A percentile compares a stretch with the other conserved stretches of the same genome.
phyloP scores from a whole-genome alignment of 148 eudicot genomes.

The Camellia japonica region DNA sequence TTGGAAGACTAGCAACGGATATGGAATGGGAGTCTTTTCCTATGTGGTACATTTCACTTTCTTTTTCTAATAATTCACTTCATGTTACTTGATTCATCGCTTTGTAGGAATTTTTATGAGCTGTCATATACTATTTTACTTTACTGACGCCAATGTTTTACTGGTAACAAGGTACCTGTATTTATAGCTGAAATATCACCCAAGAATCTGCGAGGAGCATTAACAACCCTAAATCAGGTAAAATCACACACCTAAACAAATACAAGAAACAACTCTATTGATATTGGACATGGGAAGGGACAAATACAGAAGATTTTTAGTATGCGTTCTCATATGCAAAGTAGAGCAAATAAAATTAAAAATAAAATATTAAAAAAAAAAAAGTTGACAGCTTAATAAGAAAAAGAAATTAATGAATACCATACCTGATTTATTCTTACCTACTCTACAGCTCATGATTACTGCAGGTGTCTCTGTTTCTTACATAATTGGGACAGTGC shows the following conservation, averaged over 20 bases:
- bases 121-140: no score
- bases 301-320: no score
- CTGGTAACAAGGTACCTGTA: constrained; percentile 63
- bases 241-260: background rate
- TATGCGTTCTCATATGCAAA: no score
- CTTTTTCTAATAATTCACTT: background rate
- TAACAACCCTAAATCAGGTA: constrained; percentile 88
- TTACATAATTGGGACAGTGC: constrained; percentile 67
- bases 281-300: no score
- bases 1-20: constrained; percentile 95
- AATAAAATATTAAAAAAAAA: no score
- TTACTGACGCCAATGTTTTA: background rate
- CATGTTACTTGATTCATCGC: no score
- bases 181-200: constrained; percentile 96
- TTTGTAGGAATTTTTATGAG: no score
- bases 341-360: no score
- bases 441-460: constrained; percentile 68
- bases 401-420: background rate
- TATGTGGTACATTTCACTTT: constrained; percentile 57
- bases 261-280: background rate
- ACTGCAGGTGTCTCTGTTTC: constrained; percentile 72
- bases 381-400: no score
- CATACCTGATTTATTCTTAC: background rate
- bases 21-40: constrained; percentile 95
- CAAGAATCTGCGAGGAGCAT: constrained; percentile 78